phyloP scores from a whole-genome alignment of 306 rosid genomes.

The Fragaria iinumae region DNA sequence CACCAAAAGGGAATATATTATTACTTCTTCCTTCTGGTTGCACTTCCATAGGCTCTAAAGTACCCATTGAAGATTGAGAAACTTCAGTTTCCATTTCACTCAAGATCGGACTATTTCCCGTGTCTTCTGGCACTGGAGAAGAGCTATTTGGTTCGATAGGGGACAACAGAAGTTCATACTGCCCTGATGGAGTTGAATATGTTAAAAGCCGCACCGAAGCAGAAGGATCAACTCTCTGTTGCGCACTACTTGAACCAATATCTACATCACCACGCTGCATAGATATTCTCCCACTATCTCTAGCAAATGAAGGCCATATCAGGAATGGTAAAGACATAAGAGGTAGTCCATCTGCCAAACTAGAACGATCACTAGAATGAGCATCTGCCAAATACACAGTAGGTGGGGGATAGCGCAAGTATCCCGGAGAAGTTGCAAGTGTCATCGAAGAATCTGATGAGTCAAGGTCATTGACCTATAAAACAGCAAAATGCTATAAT shows the following conservation, averaged over 20 bases:
- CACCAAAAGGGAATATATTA: constrained; percentile 56
- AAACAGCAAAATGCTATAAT: constrained; percentile 25
- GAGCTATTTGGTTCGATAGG: constrained; percentile 61
- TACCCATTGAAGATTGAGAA: constrained; percentile 37
- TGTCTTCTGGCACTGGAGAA: constrained; percentile 41
- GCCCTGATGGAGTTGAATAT: constrained; percentile 69
- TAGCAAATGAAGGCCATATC: constrained; percentile 60
- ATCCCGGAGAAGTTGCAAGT: constrained; percentile 83
- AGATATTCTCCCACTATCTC: constrained; percentile 63
- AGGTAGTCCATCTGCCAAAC: constrained; percentile 57
- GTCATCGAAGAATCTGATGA: constrained; percentile 88
- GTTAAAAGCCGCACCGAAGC: constrained; percentile 57
- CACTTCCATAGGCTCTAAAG: constrained; percentile 41
- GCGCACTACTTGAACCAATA: constrained; percentile 50
- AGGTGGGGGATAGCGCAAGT: constrained; percentile 91
- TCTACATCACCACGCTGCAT: constrained; percentile 48
- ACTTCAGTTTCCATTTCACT: constrained; percentile 45
- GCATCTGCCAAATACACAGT: constrained; percentile 75
- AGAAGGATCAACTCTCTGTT: constrained; percentile 62
- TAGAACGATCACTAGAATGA: constrained; percentile 60
- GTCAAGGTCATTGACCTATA: constrained; percentile 93
- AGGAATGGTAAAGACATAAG: constrained; percentile 66
- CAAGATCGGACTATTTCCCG: constrained; percentile 30
- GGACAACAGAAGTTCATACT: constrained; percentile 60
- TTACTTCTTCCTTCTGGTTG: constrained; percentile 44